Evolutionary conservation across 2,329 filamentous ascomycete genomes (phyloP).

Genomic region (Chalaropsis ovoidea): DNA sequence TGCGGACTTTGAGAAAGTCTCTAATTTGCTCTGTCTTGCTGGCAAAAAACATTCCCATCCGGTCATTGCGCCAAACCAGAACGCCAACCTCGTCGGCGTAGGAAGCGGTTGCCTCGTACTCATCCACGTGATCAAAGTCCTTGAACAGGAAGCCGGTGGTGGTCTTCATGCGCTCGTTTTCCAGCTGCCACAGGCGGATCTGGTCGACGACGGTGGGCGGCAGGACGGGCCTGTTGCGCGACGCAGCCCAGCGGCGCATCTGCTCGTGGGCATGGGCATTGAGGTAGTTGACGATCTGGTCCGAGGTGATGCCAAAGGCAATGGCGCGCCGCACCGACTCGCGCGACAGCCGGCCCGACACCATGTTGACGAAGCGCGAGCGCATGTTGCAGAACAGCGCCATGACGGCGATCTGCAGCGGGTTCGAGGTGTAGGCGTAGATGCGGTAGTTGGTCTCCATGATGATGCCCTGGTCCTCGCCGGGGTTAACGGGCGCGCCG

Average conservation of each 20-base stretch:
- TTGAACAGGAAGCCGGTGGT: slow-evolving; percentile 78
- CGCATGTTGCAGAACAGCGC: slow-evolving; percentile 79
- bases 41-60: slow-evolving; percentile 78
- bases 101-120: slow-evolving; percentile 59
- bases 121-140: slow-evolving; percentile 64
- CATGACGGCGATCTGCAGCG: slow-evolving; percentile 87
- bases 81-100: slow-evolving; percentile 90
- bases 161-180: slow-evolving; percentile 86
- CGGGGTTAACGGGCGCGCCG: slow-evolving; percentile 33
- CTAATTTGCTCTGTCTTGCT: slow-evolving; percentile 81
- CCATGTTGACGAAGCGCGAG: slow-evolving; percentile 88
- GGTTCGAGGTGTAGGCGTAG: slow-evolving; percentile 92
- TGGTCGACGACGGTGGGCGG: slow-evolving; percentile 96
- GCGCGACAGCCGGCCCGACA: slow-evolving; percentile 82
- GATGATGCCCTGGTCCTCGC: slow-evolving; percentile 65
- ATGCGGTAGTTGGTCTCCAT: slow-evolving; percentile 96
- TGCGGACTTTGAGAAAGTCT: slow-evolving; percentile 62
- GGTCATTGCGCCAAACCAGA: slow-evolving; percentile 73
- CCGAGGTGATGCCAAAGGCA: slow-evolving; percentile 78
- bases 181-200: slow-evolving; percentile 93
- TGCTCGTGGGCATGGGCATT: slow-evolving; percentile 89
- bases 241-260: slow-evolving; percentile 59
- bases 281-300: slow-evolving; percentile 92
- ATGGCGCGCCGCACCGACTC: slow-evolving; percentile 81
- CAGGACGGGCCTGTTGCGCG: slow-evolving; percentile 58